Conservation (phyloP, 768 basidiomycete genomes). For the Brasilioporus rufonigricans region DNA sequence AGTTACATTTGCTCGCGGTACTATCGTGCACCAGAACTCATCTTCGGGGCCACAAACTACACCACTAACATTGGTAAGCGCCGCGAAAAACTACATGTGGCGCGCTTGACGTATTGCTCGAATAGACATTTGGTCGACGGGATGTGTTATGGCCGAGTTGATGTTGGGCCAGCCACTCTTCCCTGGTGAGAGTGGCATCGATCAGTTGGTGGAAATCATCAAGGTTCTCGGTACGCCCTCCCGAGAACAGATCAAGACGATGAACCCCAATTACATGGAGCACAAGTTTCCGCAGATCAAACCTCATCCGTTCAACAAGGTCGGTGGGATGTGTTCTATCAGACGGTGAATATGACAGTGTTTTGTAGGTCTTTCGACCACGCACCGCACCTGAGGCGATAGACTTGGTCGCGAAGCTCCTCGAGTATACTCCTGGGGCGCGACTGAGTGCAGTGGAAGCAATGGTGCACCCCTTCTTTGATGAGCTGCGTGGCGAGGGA, state of each 20-base stretch:
- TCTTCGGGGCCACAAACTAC: constrained; percentile 99
- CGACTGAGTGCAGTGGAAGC: constrained; percentile 88
- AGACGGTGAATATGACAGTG: constrained; percentile 14
- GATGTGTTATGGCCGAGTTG: constrained; percentile 99
- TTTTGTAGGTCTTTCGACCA: constrained; percentile 87
- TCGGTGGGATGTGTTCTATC: constrained; percentile 26
- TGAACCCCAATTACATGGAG: constrained; percentile 99
- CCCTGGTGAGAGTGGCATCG: constrained; percentile 98
- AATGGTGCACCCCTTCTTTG: constrained; percentile 96
- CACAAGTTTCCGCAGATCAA: constrained; percentile 99
- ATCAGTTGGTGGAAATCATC: constrained; percentile 99
- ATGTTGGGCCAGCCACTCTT: constrained; percentile 99
- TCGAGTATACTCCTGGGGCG: constrained; percentile 97
- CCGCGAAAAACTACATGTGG: background rate
- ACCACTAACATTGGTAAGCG: constrained; percentile 95
- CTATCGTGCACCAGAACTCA: constrained; percentile 98
- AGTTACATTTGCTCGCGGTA: constrained; percentile 99
- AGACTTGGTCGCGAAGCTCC: constrained; percentile 88
- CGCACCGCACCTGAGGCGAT: constrained; percentile 96
- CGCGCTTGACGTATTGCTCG: constrained; percentile 6
- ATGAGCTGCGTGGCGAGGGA: constrained; percentile 88
- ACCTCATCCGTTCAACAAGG: constrained; percentile 98
- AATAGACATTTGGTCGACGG: constrained; percentile 98
- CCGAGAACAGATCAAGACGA: constrained; percentile 99
- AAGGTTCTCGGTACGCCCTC: constrained; percentile 99